Evolutionary conservation across 805 yeast genomes (phyloP), one percentile per base, ranked within the genome.

Genomic region (Sugiyamaella qingdaonensis): DNA sequence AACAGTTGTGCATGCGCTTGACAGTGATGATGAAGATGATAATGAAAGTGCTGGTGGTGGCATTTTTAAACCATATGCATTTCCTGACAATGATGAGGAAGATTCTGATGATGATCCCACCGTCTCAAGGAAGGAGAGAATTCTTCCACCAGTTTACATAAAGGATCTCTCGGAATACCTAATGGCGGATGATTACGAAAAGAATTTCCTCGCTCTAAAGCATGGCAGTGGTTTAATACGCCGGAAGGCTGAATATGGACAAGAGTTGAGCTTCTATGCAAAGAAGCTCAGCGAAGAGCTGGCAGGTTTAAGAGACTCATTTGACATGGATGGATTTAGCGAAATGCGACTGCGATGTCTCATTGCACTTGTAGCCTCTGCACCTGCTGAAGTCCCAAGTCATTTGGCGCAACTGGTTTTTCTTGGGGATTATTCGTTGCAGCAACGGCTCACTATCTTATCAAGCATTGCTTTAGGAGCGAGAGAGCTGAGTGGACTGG

Each of bases 371-470:
- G 70, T 87, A 14, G 82, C 78, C 0, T 72, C 82, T 0, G 74
- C 74, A 46, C 81, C 88, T 0, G 63, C 70, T 1, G 73, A 76
- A 27, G 65, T 51, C 1, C 58, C 68, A 0, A 61, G 65, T 9
- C 60, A 69, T 5, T 61, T 72, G 5, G 67, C 79, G 39, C 64
- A 72, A 27, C 65, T 84, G 14, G 70, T 90, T 14, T 71, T 80
- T 34, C 73, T 77, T 0, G 90, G 91, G 0, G 99, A 92, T 62
- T 81, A 85, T 56, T 88, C 96, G 0, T 66, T 94, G 16, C 94
- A 86, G 56, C 91, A 85, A 55, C 69, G 98, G 46, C 74, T 91
- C 69, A 70, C 79, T 29, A 73, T 91, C 8, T 67, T 94, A 16
- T 80, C 91, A 3, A 71, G 87, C 0, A 64, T 88, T 10, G 84